Evolutionary conservation across 2,329 filamentous ascomycete species (phyloP), one percentile per base, ranked within the genome.

Genomic region (Fusarium liriodendri): DNA sequence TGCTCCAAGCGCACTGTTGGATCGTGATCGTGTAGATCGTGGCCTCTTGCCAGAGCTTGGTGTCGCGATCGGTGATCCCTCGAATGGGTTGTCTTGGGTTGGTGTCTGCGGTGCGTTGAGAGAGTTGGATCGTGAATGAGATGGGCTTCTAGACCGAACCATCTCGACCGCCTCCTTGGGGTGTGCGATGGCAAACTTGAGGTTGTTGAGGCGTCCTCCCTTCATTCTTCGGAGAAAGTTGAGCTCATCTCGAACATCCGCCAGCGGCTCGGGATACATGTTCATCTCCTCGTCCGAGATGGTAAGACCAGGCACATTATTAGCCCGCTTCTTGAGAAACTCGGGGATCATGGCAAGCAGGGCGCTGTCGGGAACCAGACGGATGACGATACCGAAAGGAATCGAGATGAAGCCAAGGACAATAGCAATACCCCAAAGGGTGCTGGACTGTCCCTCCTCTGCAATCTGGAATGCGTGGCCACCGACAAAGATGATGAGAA

Each of bases 401-500:
- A 98, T 90, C 20, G 96, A 98, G n/a, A 97, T 83, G 74, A 93
- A 86, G 35, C 95, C 95, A 40, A 97, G 89, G 29, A 97, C 87
- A 66, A 99, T 89, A 9, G 95, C 97, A 76, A 97, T 93, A 9
- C 87, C 95, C 97, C 96, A 98, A 81, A 98, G 93, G 14, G 88
- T 84, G n/a, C 89, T 89, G 20, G 91, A 91, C 75, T 98, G 87
- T 10, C 83, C 87, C 1, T 86, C 84, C 1, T 80, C 70, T 2
- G 87, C 87, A 70, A 97, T 95, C 59, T 90, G 89, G 86, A 98
- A 97, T 2, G 95, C 94, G 10, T 86, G 84, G 35, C 94, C 94
- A 73, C 96, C 96, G 60, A 98, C 90, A 78, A 94, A 97, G 78
- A 98, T 89, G 80, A 98, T 98, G 83, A 98, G 89, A 29, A 97